These are phyloP conservation scores for Leishmania lainsoni DNA, from an alignment of 208 protist species.

Conservation along the genomic window DNA sequence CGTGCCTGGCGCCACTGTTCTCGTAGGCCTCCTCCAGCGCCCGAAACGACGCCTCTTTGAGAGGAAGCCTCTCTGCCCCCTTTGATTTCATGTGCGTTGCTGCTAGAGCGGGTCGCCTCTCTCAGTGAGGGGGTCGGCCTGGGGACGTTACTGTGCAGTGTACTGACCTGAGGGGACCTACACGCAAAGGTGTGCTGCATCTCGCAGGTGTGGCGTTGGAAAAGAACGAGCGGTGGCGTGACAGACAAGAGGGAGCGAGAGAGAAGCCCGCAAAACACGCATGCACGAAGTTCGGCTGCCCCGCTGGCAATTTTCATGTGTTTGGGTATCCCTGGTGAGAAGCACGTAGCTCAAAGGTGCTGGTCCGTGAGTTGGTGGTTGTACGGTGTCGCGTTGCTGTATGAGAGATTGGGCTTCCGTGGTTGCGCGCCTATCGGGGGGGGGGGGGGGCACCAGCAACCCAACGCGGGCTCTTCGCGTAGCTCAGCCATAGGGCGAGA, in stretches of 20 bases:
- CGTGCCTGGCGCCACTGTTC: slow-evolving; percentile 6
- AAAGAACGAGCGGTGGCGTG: background rate
- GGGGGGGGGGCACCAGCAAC: background rate
- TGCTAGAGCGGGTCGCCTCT: too few relatives aligned
- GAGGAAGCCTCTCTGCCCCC: slow-evolving; percentile 8
- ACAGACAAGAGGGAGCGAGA: background rate
- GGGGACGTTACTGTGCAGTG: background rate
- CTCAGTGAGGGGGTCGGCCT: background rate
- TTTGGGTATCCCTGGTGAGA: background rate
- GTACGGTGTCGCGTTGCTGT: background rate
- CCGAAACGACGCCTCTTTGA: slow-evolving; percentile 21
- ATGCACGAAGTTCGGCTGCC: background rate
- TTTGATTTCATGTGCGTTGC: slow-evolving; percentile 2
- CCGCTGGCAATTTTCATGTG: background rate
- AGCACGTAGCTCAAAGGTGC: too few relatives aligned
- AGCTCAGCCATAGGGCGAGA: background rate
- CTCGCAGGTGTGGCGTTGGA: too few relatives aligned
- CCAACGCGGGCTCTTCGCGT: background rate
- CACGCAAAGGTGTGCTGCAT: background rate
- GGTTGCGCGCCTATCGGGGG: background rate
- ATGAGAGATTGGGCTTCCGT: background rate
- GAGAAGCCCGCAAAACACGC: background rate
- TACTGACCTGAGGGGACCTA: background rate
- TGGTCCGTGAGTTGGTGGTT: background rate
- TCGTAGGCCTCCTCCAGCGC: slow-evolving; percentile 29